Base-by-base conservation (phyloP, 2,329 filamentous ascomycete genomes). In the Fusarium pseudoanthophilum region DNA sequence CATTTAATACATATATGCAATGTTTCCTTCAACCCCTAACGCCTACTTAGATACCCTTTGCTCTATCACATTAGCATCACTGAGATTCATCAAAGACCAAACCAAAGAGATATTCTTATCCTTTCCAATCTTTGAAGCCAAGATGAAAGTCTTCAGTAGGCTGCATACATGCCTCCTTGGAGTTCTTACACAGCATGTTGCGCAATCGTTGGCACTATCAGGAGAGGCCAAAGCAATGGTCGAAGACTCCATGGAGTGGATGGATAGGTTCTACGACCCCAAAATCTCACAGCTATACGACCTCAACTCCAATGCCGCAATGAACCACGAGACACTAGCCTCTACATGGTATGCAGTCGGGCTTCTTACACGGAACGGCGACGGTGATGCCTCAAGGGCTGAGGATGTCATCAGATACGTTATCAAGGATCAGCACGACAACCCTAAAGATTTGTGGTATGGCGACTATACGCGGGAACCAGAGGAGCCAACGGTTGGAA, bases 251-350 rank as follows among this genome's bases (percentile, higher is more conserved):
- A 72, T 60, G 52, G 57, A 51, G 26, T 73, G 64, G 69, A 69
- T 73, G 69, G 66, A 70, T 37, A 69, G 11, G 9, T 70, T 60
- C 36, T 70, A 70, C 26, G 67, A 71, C 21, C 75, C 86, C 0
- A 65, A 64, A 21, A 48, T 69, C 14, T 26, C 52, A 43, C 66
- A 70, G 11, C 37, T 70, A 8, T 65, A 70, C 26, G 66, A 70
- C 32, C 66, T 70, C 4, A 26, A 70, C 14, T 58, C 66, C 1
- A 60, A 60, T 1, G 60, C 59, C 2, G 67, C 67, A 8, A 59
- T 70, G 66, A 64, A 65, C 40, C 67, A 70, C 15, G 66, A 70
- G 20, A 70, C 67, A 15, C 11, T 58, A 4, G 60, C 59, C 10
- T 70, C 67, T 36, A 55, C 67, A 7, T 70, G 67, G 67, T 70